Evolutionary conservation across 768 basidiomycete genomes (phyloP).

Genomic region (Lactifluus echinatus): DNA sequence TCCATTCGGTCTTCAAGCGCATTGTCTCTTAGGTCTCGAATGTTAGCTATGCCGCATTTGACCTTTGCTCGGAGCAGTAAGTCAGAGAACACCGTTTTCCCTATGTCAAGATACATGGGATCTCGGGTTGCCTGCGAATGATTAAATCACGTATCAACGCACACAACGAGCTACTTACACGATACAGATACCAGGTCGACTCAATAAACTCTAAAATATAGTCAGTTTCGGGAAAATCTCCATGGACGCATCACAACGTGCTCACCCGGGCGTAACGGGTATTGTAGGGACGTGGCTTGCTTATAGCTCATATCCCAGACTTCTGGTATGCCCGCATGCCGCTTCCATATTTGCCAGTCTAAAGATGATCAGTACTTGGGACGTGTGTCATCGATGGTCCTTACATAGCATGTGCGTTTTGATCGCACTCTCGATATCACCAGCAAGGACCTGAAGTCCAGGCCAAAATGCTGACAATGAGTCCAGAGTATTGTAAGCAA

Average conservation of each 20-base stretch:
- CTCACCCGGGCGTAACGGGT: conserved; percentile 65
- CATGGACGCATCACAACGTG: background rate
- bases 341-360: conserved; percentile 93
- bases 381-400: conserved; percentile 21
- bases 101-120: conserved; percentile 86
- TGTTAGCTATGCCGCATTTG: conserved; percentile 76
- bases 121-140: conserved; percentile 77
- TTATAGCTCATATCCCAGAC: conserved; percentile 77
- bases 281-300: conserved; percentile 65
- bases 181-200: conserved; percentile 92
- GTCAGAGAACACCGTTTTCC: conserved; percentile 75
- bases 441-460: conserved; percentile 84
- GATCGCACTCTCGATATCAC: conserved; percentile 84
- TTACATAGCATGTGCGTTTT: conserved; percentile 84
- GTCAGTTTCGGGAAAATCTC: background rate
- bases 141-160: background rate
- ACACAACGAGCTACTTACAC: conserved; percentile 38
- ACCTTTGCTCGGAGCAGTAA: conserved; percentile 67
- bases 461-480: conserved; percentile 96
- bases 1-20: conserved; percentile 90
- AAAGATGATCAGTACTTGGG: conserved; percentile 6
- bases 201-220: conserved; percentile 72
- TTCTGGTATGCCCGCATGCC: conserved; percentile 84
- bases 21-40: conserved; percentile 70
- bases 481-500: conserved; percentile 75